These are phyloP conservation scores for Mycena alexandri DNA, from an alignment of 768 basidiomycete species.

Conservation along the genomic window DNA sequence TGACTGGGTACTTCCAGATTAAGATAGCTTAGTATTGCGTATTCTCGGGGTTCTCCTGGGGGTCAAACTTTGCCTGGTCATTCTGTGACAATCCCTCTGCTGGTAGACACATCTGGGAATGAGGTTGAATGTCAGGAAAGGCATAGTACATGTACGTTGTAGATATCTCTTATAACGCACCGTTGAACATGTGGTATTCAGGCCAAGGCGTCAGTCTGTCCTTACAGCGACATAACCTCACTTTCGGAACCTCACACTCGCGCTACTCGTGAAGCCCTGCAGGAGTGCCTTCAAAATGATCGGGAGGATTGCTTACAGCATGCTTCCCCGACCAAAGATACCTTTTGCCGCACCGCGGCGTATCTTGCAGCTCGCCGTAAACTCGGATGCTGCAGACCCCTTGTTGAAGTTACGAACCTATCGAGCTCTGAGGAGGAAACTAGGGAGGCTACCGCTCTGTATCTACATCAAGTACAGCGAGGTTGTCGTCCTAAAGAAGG, in stretches of 20 bases:
- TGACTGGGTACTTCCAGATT: not conserved
- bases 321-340: slow-evolving; percentile 4
- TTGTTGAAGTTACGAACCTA: not conserved
- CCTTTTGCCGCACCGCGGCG: not conserved
- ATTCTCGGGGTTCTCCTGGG: not conserved
- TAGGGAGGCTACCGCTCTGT: not conserved
- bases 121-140: not conserved
- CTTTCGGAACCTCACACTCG: not conserved
- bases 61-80: not conserved
- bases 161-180: not conserved
- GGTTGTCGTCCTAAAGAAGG: slow-evolving; percentile 3
- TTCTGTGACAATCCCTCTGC: not conserved
- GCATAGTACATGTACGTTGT: not conserved
- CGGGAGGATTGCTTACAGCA: not conserved
- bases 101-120: not conserved
- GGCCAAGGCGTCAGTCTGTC: slow-evolving; percentile 13
- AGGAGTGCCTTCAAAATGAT: not conserved
- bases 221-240: not conserved
- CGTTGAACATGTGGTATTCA: too few relatives aligned
- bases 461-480: not conserved
- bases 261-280: not conserved
- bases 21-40: not conserved
- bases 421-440: not conserved
- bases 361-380: not conserved
- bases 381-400: not conserved